phyloP scores from a whole-genome alignment of 2,329 filamentous ascomycete species.

The Alternaria solani region DNA sequence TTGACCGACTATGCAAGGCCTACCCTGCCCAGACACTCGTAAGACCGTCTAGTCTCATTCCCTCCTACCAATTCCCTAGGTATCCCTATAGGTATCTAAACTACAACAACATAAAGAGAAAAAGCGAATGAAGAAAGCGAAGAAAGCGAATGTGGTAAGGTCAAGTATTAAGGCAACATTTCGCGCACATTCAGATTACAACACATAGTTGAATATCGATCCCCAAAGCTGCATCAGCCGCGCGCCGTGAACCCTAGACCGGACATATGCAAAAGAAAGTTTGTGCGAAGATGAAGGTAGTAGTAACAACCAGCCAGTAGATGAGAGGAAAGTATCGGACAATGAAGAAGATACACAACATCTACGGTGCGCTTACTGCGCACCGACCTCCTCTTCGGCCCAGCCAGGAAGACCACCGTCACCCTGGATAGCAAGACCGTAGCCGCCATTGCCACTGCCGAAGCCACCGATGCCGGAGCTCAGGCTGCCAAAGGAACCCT shows the following conservation, averaged over 20 bases:
- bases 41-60: conserved; percentile 14
- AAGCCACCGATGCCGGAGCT: conserved; percentile 66
- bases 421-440: conserved; percentile 67
- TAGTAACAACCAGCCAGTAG: conserved; percentile 38
- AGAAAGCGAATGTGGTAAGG: conserved; percentile 30
- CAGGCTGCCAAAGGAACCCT: conserved; percentile 65
- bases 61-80: conserved; percentile 16
- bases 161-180: conserved; percentile 26
- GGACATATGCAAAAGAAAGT: conserved; percentile 15
- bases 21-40: conserved; percentile 10
- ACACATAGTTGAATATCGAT: conserved; percentile 26
- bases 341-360: conserved; percentile 35
- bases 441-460: conserved; percentile 61
- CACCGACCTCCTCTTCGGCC: conserved; percentile 70
- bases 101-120: conserved; percentile 22
- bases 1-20: conserved; percentile 10
- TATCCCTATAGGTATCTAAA: conserved; percentile 38
- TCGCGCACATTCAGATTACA: conserved; percentile 31
- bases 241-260: conserved; percentile 18
- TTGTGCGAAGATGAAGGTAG: conserved; percentile 4
- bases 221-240: conserved; percentile 22
- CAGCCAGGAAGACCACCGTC: conserved; percentile 67
- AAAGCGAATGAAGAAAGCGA: conserved; percentile 5
- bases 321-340: conserved; percentile 41
- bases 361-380: conserved; percentile 52